Conservation (phyloP, 768 basidiomycete species). For the Kockovaella imperatae region DNA sequence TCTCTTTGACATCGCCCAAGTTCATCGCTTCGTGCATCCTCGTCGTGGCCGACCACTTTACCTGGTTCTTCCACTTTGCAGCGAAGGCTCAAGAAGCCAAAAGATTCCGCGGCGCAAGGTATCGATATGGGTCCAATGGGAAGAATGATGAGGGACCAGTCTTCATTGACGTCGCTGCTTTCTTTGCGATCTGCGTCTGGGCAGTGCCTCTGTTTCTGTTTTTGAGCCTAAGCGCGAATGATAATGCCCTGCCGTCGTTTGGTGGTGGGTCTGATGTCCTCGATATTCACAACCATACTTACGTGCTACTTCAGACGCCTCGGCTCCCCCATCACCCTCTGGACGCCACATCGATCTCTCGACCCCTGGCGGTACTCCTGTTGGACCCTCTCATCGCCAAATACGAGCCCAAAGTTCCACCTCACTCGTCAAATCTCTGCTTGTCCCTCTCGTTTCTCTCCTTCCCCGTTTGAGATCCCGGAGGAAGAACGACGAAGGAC, state of each 20-base stretch:
- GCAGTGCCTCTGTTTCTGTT: slow-evolving; percentile 81
- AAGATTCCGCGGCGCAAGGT: slow-evolving; percentile 17
- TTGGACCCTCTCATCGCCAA: background rate
- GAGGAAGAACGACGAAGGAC: slow-evolving; percentile 56
- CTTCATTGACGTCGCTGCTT: slow-evolving; percentile 51
- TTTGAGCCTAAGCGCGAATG: slow-evolving; percentile 90
- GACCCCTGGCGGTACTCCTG: background rate
- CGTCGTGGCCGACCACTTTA: slow-evolving; percentile 83
- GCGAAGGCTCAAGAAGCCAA: slow-evolving; percentile 40
- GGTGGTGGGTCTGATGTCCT: slow-evolving; percentile 20
- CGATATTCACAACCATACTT: background rate
- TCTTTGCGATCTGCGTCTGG: slow-evolving; percentile 51
- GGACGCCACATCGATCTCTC: background rate
- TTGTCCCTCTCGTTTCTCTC: slow-evolving; percentile 44
- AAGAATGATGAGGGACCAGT: background rate
- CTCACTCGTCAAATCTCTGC: slow-evolving; percentile 37
- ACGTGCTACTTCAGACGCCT: background rate
- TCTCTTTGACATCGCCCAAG: slow-evolving; percentile 73
- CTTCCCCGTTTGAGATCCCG: slow-evolving; percentile 47
- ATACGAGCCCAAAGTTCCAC: background rate
- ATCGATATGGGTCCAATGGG: slow-evolving; percentile 22
- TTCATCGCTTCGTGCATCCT: slow-evolving; percentile 80
- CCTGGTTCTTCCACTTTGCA: slow-evolving; percentile 96
- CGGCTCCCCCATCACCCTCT: background rate
- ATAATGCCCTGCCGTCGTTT: slow-evolving; percentile 72